A percentile compares a stretch with the other conserved stretches of the same genome.
Evolutionary conservation across 208 protist genomes (phyloP).

Genomic region (Trypanosoma conorhini): DNA sequence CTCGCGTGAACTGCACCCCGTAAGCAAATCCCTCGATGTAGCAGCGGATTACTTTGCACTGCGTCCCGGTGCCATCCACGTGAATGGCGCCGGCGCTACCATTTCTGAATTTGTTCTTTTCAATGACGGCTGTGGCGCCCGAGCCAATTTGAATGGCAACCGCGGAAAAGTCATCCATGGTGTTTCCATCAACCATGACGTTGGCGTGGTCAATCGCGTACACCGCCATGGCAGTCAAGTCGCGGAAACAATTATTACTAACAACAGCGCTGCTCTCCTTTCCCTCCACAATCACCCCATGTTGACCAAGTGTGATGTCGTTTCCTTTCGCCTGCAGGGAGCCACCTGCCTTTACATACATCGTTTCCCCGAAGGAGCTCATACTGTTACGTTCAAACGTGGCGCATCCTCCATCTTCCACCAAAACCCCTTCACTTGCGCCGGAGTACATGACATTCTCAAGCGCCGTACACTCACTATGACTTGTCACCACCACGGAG

Average conservation of each 20-base stretch:
- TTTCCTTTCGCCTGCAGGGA: constrained; percentile 27
- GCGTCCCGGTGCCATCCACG: constrained; percentile 24
- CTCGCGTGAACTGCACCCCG: constrained; percentile 17
- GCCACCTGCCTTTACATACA: constrained; percentile 31
- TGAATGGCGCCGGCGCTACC: constrained; percentile 23
- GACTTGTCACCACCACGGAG: constrained; percentile 23
- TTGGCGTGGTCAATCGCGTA: constrained; percentile 19
- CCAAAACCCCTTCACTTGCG: constrained; percentile 24
- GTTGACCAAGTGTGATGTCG: constrained; percentile 24
- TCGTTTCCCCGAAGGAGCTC: constrained; percentile 26
- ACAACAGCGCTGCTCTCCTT: constrained; percentile 21
- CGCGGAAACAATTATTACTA: constrained; percentile 21
- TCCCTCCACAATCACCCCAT: constrained; percentile 32
- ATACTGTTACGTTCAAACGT: constrained; percentile 30
- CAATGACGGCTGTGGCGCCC: constrained; percentile 18
- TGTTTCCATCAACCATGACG: constrained; percentile 16
- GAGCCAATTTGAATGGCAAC: constrained; percentile 22
- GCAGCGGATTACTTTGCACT: constrained; percentile 20
- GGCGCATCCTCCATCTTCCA: constrained; percentile 16
- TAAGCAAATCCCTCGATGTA: constrained; percentile 15
- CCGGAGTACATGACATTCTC: constrained; percentile 29
- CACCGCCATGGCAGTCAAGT: constrained; percentile 18
- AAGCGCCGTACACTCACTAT: constrained; percentile 23
- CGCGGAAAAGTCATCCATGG: constrained; percentile 13
- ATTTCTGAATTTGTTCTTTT: constrained; percentile 30